A percentile compares a stretch with the other conserved stretches of the same genome.
Conservation (phyloP, 2,329 filamentous ascomycete genomes). For the Paecilomyces dactylethromorphus region DNA sequence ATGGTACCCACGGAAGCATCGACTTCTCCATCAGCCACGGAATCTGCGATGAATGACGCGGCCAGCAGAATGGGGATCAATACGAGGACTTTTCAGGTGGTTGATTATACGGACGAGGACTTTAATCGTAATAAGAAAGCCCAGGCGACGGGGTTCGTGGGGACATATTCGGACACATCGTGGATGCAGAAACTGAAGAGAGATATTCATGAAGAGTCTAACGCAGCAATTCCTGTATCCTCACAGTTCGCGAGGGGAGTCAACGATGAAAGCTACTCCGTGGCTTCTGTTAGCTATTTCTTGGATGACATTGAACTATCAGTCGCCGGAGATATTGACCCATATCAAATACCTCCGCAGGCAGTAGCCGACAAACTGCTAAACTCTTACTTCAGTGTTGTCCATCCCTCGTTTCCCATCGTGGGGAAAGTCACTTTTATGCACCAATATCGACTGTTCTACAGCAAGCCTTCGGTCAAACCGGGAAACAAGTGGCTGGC, state of each 20-base stretch:
- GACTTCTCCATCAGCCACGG: constrained; percentile 3
- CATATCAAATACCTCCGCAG: constrained; percentile 28
- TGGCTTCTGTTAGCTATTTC: constrained; percentile 32
- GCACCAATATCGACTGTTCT: constrained; percentile 32
- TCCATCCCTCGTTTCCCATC: constrained; percentile 38
- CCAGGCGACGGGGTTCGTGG: constrained; percentile 35
- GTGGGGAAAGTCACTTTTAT: constrained; percentile 34
- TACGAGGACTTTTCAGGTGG: constrained; percentile 22
- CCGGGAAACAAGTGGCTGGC: constrained; percentile 36
- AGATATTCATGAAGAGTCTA: constrained; percentile 22
- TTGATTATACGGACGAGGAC: constrained; percentile 38
- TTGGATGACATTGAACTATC: constrained; percentile 32
- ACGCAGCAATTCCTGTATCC: constrained; percentile 1
- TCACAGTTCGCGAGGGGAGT: constrained; percentile 11
- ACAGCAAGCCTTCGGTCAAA: constrained; percentile 20
- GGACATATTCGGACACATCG: constrained; percentile 38
- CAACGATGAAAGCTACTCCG: constrained; percentile 11
- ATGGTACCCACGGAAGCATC: constrained; percentile 4
- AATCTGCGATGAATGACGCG: constrained; percentile 12
- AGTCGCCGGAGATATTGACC: constrained; percentile 27
- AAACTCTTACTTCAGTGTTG: constrained; percentile 30
- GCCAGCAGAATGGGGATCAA: constrained; percentile 14
- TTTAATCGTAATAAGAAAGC: constrained; percentile 34
- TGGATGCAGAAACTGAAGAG: constrained; percentile 38
- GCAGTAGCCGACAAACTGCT: constrained; percentile 33